Base-by-base conservation (phyloP, 192 early-diverging fungal species). In the Backusella macrospora region DNA sequence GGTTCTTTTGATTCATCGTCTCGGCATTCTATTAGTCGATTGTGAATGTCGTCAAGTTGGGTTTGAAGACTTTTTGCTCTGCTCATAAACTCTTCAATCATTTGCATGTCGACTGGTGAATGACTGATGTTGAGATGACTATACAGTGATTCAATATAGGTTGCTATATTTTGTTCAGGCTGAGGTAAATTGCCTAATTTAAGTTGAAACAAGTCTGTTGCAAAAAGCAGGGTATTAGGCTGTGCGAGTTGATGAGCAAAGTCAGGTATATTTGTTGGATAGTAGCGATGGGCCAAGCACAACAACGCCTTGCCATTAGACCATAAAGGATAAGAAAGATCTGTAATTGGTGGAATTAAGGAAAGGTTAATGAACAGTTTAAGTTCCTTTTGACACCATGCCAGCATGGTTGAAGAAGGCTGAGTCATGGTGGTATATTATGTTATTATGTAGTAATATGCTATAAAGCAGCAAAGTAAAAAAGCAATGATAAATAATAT, bases 331-430 rank as follows among this genome's bases (percentile, higher is more conserved):
- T 21, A 43, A 12, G 38, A 67, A 16, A 74, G 64, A 55, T 67
- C 47, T n/a, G 45, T 65, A 13, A 74, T 66, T 37, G 73, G 64
- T 15, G 38, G 73, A 74, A 74, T 63, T 8, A 74, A 64, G n/a
- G 29, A 42, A 13, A 74, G 73, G 13, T 67, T 65, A 62, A 44
- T 42, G 38, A 67, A 74, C 37, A 48, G 5, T 37, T 10, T 14
- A 23, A 74, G 45, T 45, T 67, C 70, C 44, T 65, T 66, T 29
- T 67, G 76, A 55, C 34, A 77, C 70, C 62, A 65, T 46, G 70
- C 47, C 49, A 77, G 62, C 62, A 77, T 39, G 13, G 70, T 68
- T 47, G 42, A 34, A 10, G 67, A 66, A 43, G 18, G 15, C n/a
- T 40, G 38, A 38, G 39, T 12, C 65, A 43, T 66, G 65, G 18